These are phyloP conservation scores for Hibiscus mutabilis DNA, from an alignment of 345 rosid species.

Conservation along the genomic window DNA sequence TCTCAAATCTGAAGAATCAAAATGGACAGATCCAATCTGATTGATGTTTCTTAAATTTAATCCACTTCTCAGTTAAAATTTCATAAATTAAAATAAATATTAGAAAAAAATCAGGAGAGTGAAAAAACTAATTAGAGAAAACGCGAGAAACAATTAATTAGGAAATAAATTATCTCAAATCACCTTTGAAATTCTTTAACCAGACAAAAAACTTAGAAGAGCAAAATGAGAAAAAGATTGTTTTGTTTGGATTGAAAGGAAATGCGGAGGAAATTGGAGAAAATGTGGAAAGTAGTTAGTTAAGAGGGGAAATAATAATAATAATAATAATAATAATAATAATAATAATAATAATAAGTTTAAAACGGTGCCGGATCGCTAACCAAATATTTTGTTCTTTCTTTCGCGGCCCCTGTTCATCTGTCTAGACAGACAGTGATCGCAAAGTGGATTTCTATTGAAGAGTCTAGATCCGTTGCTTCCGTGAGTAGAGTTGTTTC, in stretches of 20 bases:
- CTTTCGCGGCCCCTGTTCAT: not conserved
- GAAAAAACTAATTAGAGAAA: not conserved
- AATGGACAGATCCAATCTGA: constrained; percentile 8
- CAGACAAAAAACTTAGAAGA: not conserved
- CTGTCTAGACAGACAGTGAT: not conserved
- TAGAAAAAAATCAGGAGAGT: not conserved
- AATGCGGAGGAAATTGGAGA: not conserved
- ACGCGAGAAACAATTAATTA: not conserved
- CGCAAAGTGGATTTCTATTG: not conserved
- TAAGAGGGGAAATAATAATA: not conserved
- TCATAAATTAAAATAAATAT: not conserved
- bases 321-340: rapidly evolving
- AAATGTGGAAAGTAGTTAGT: not conserved
- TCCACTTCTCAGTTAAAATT: not conserved
- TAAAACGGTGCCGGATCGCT: not conserved
- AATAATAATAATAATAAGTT: not conserved
- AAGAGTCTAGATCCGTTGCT: not conserved
- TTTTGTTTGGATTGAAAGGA: not conserved
- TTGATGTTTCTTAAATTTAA: not conserved
- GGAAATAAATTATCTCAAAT: not conserved
- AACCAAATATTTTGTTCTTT: not conserved
- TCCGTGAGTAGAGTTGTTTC: not conserved
- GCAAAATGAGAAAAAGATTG: not conserved
- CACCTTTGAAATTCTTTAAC: not conserved
- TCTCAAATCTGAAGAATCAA: not conserved